Percentiles rank a stretch among this genome's conserved stretches.
These are phyloP conservation scores for Babesia caballi DNA, from an alignment of 169 alveolate species.

Conservation along the genomic window DNA sequence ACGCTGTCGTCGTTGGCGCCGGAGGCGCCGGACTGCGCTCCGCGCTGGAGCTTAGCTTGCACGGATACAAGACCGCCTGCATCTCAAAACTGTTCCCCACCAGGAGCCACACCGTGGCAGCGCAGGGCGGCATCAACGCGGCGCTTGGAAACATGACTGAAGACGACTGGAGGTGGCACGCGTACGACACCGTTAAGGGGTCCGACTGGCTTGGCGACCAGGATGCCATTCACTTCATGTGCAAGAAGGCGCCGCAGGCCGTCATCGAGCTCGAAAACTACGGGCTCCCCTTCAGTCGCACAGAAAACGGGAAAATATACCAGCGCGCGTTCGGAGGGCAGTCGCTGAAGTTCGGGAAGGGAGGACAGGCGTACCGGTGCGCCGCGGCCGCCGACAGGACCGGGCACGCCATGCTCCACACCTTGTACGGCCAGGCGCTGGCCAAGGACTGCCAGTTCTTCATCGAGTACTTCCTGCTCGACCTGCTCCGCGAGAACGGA, in stretches of 20 bases:
- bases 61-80: slow-evolving; percentile 89
- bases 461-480: slow-evolving; percentile 95
- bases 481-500: slow-evolving; percentile 87
- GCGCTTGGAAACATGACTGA: slow-evolving; percentile 91
- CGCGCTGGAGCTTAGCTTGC: slow-evolving; percentile 88
- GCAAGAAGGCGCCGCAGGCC: slow-evolving; percentile 93
- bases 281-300: slow-evolving; percentile 96
- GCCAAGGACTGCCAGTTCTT: slow-evolving; percentile 92
- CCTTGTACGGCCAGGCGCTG: slow-evolving; percentile 91
- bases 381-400: slow-evolving; percentile 99
- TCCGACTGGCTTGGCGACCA: slow-evolving; percentile 99
- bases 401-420: slow-evolving; percentile 97
- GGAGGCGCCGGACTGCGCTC: slow-evolving; percentile 99
- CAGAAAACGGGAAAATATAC: slow-evolving; percentile 90
- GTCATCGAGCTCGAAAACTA: slow-evolving; percentile 93
- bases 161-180: slow-evolving; percentile 99
- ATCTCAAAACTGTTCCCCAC: slow-evolving; percentile 95
- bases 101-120: slow-evolving; percentile 98
- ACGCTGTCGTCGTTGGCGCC: slow-evolving; percentile 97
- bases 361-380: slow-evolving; percentile 97
- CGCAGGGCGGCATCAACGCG: slow-evolving; percentile 81
- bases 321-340: slow-evolving; percentile 99
- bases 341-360: slow-evolving; percentile 92
- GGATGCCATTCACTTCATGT: slow-evolving; percentile 97
- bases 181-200: slow-evolving; percentile 97